A percentile compares a stretch with the other conserved stretches of the same genome.
Conservation (phyloP, 345 rosid genomes). For the Aurinia saxatilis region DNA sequence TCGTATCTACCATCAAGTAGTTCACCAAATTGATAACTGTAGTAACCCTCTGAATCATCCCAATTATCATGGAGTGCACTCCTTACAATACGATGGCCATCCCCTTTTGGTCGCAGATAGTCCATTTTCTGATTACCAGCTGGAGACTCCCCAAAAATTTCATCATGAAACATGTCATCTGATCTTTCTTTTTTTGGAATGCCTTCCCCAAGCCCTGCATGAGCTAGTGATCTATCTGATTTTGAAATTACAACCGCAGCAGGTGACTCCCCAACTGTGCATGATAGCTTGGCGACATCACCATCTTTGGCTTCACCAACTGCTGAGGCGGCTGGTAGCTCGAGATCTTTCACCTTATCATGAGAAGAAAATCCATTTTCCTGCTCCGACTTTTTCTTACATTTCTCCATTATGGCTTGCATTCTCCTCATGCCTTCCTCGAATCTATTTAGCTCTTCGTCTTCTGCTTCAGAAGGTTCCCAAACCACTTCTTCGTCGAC, state of each 20-base stretch:
- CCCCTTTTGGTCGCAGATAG: conserved; percentile 51
- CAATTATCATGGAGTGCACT: conserved; percentile 85
- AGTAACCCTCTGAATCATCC: conserved; percentile 96
- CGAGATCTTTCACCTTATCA: conserved; percentile 21
- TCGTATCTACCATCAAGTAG: conserved; percentile 81
- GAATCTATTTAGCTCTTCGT: conserved; percentile 57
- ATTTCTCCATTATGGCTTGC: conserved; percentile 66
- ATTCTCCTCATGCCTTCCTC: conserved; percentile 74
- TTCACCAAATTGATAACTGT: conserved; percentile 90
- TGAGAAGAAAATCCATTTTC: conserved; percentile 25
- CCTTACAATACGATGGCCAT: conserved; percentile 49
- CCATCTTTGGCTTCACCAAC: conserved; percentile 16
- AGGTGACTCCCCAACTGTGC: conserved; percentile 48
- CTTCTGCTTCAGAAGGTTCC: conserved; percentile 52
- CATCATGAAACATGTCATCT: conserved; percentile 57
- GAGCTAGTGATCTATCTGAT: conserved; percentile 32
- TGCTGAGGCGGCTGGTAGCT: background rate
- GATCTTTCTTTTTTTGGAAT: conserved; percentile 79
- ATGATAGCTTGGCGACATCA: conserved; percentile 26
- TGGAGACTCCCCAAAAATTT: conserved; percentile 85
- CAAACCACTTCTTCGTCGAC: conserved; percentile 43
- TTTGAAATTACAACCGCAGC: conserved; percentile 34
- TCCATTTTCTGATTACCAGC: conserved; percentile 38
- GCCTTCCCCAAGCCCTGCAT: conserved; percentile 71
- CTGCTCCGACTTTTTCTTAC: conserved; percentile 45